Base-by-base conservation (phyloP, 1,139 yeast species). In the Yamadazyma buinensis region DNA sequence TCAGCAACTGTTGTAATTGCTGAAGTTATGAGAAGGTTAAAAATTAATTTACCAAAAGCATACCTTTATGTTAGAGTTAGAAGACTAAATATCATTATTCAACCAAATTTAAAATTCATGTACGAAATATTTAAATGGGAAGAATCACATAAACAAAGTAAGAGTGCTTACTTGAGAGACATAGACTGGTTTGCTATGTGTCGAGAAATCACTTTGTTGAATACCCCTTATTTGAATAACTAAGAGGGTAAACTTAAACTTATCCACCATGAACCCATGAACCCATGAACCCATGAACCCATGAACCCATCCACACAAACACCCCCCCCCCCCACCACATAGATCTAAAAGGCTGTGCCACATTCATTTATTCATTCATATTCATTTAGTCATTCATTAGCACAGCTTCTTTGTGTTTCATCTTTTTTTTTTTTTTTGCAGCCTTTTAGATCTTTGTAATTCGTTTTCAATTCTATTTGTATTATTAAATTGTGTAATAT, bases 131-230 rank as follows among this genome's bases (percentile, higher is more conserved):
- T 70, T 52, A 67, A 69, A 44, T 70, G 76, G 76, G 72, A 68
- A 37, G 75, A 70, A 39, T 46, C 37, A 23, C 59, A 57, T 41
- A 52, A 49, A 35, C 35, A 37, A 42, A 50, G 41, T 46, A 46
- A 39, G 35, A 37, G 41, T 26, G 41, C 43, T 15, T 42, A 45
- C 26, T 55, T 78, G 26, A 62, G 95, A 24, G 88, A 81, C 43
- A 81, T 86, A 31, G 96, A 88, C 52, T 90, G 97, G 97, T 84
- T 79, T 52, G 71, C 84, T n/a, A 64, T 90, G 54, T 86, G 97
- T 56, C 74, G 95, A 29, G 95, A 88, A 49, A 85, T 90, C 40
- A 78, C 83, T 51, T 69, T 72, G 43, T 68, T 90, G 59, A 90
- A 90, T 58, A 70, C 72, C 44, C 84, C 83, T 1, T 81, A 79